Conservation (phyloP, 176 grass and related monocot species). For the Rhynchospora breviuscula region DNA sequence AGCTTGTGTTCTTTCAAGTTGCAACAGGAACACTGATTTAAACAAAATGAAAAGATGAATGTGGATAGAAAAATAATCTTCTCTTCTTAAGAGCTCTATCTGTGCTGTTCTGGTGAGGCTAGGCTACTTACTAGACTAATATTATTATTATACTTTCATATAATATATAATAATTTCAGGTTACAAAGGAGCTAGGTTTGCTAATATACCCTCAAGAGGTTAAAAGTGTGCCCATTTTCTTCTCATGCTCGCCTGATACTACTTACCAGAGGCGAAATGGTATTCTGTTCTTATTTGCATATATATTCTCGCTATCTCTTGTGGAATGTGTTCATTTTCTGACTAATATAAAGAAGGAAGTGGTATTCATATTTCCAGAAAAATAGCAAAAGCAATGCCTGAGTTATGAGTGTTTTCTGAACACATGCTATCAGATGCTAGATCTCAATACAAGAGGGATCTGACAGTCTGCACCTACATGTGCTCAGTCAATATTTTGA, state of each 20-base stretch:
- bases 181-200: constrained; percentile 55
- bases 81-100: too few species aligned
- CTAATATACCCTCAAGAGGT: background rate
- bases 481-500: too few species aligned
- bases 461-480: too few species aligned
- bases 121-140: too few species aligned
- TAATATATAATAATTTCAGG: constrained; percentile 36
- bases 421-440: background rate
- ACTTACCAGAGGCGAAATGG: constrained; percentile 81
- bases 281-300: constrained; percentile 19
- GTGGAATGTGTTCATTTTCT: background rate
- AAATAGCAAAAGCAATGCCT: constrained; percentile 10
- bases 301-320: too few species aligned
- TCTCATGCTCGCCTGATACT: constrained; percentile 58
- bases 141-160: too few species aligned
- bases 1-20: background rate
- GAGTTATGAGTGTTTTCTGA: background rate
- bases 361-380: background rate
- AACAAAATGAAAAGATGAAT: too few species aligned
- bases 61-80: background rate
- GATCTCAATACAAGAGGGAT: background rate
- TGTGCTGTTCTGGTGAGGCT: too few species aligned
- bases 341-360: background rate
- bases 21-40: background rate
- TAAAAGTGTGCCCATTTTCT: background rate